Evolutionary conservation across 2,329 filamentous ascomycete species (phyloP), one percentile per base, ranked within the genome.

Genomic region (Nothopassalora personata): DNA sequence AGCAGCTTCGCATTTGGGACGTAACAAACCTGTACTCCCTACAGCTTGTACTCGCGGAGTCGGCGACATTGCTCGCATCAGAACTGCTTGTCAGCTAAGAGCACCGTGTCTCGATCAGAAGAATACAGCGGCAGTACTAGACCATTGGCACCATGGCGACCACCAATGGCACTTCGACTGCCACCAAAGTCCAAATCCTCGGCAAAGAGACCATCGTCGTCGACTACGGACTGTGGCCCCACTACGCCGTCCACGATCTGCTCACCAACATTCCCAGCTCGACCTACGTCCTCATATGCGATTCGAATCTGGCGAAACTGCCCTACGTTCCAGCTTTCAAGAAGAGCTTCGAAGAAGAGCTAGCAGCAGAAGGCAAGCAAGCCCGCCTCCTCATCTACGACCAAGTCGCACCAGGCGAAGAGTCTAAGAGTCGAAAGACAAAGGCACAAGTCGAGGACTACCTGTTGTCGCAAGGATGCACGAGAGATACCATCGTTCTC

Each of bases 371-470:
- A 53, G 72, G 72, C 8, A 67, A 75, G 33, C 63, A 68, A 52
- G 82, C 86, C 8, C 86, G 92, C 46, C 84, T 99, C 30, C 84
- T 99, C 63, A 89, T 89, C 51, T 94, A 96, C 62, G 91, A 95
- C 74, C 82, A 86, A 67, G 91, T 96, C 60, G 86, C 91, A 1
- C 94, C 94, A 0, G 94, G 94, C 60, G 94, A 99, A 78, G 90
- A 86, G 60, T 96, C 92, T 55, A 99, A 99, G 76, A 90, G 90
- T 66, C 85, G 94, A 64, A 87, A 91, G 73, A 97, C 92, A 54
- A 97, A 97, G 76, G 92, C 89, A 49, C 89, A 93, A 68, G 92
- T 99, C 55, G 94, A 99, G 75, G 94, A 99, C 75, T 99, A 94
- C 94, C 88, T 99, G 84, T 81, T 97, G 60, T 84, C 86, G 66